A percentile compares a stretch with the other conserved stretches of the same genome.
Conservation (phyloP, 192 early-diverging fungal genomes). For the Entomortierella beljakovae region DNA sequence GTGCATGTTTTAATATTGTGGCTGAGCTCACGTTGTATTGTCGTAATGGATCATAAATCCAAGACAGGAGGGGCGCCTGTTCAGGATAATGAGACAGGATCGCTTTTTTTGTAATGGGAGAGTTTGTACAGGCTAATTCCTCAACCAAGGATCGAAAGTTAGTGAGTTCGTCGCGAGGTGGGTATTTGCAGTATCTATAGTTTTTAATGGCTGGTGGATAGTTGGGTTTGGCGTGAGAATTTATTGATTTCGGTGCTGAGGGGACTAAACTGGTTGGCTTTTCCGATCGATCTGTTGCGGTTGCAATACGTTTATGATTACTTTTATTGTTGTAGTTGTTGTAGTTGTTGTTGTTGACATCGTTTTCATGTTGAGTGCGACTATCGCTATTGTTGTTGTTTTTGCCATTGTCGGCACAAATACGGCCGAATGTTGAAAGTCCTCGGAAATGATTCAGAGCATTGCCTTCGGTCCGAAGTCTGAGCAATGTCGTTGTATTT, state of each 20-base stretch:
- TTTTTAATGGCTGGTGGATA: conserved; percentile 3
- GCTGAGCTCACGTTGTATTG: conserved; percentile 17
- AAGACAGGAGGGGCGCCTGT: conserved; percentile 28
- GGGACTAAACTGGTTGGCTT: not conserved
- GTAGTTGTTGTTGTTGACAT: not conserved
- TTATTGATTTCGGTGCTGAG: not conserved
- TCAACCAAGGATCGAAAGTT: conserved; percentile 23
- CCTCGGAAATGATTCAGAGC: too few species aligned
- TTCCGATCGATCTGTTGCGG: not conserved
- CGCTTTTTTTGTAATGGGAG: conserved; percentile 5
- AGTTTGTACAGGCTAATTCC: conserved; percentile 23
- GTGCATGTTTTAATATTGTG: conserved; percentile 23
- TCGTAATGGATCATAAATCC: conserved; percentile 43
- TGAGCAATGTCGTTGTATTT: too few species aligned
- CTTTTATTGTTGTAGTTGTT: not conserved
- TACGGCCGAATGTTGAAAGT: too few species aligned
- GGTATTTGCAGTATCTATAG: conserved; percentile 9
- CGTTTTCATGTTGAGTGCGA: not conserved
- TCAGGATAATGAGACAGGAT: conserved; percentile 17
- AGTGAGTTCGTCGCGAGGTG: conserved; percentile 24
- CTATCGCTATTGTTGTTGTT: not conserved
- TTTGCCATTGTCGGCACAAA: too few species aligned
- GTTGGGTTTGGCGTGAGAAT: not conserved
- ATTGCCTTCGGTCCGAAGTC: too few species aligned
- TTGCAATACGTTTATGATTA: not conserved